These are phyloP conservation scores for Metarhizium brunneum DNA, from an alignment of 2,329 filamentous ascomycete genomes.

Conservation along the genomic window DNA sequence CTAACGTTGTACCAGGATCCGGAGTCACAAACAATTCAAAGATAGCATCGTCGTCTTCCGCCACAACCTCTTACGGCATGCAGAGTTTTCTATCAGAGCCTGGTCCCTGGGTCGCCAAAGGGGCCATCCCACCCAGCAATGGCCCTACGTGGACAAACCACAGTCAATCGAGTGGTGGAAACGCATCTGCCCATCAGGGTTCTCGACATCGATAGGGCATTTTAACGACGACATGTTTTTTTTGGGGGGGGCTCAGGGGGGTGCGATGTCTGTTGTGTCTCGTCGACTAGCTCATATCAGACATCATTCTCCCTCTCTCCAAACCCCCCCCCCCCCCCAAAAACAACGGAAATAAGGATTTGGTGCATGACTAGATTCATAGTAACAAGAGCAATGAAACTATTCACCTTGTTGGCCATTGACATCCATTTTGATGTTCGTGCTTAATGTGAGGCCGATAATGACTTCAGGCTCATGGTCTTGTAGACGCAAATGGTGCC, in stretches of 20 bases:
- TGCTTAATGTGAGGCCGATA: too few species aligned
- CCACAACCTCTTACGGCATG: not conserved
- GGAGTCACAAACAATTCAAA: not conserved
- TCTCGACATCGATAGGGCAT: not conserved
- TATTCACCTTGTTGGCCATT: too few species aligned
- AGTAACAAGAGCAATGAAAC: too few species aligned
- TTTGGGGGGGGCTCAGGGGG: not conserved
- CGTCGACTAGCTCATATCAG: too few species aligned
- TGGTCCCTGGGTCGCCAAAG: constrained; percentile 4
- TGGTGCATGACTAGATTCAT: too few species aligned
- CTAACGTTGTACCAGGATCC: not conserved
- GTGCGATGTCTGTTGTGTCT: too few species aligned
- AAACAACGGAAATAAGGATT: too few species aligned
- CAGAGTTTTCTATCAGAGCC: constrained; percentile 2
- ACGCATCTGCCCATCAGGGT: not conserved
- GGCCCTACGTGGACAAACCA: not conserved
- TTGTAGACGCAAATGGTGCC: not conserved
- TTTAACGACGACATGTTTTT: not conserved
- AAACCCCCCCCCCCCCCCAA: too few species aligned
- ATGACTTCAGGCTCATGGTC: too few species aligned
- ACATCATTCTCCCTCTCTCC: too few species aligned
- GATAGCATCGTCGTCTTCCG: not conserved
- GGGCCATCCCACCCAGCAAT: not conserved
- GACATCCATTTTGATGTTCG: too few species aligned
- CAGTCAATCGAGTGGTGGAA: not conserved